Conservation (phyloP, 495 filamentous ascomycete species). For the Neurospora sp. region DNA sequence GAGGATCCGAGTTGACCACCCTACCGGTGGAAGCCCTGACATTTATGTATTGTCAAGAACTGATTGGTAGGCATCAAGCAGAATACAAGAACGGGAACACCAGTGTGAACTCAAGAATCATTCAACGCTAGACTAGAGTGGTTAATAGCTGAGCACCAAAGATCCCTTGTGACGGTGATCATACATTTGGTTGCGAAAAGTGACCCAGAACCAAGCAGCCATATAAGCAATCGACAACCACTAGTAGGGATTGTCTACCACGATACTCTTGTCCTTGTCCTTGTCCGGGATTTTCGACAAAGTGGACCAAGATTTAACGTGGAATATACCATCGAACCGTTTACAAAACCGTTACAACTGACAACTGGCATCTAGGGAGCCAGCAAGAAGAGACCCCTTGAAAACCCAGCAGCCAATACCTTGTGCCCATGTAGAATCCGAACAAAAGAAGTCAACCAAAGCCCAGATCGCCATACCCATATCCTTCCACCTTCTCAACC, state of each 20-base stretch:
- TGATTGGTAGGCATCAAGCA: not conserved
- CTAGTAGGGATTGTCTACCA: not conserved
- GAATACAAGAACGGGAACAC: not conserved
- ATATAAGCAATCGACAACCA: not conserved
- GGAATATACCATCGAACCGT: not conserved
- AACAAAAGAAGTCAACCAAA: not conserved
- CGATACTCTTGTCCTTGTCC: not conserved
- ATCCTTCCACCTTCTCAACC: not conserved
- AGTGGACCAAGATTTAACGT: not conserved
- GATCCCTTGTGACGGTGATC: not conserved
- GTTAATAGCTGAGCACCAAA: not conserved
- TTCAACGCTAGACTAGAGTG: not conserved
- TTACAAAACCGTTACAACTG: not conserved
- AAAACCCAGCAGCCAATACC: not conserved
- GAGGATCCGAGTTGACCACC: too few species aligned
- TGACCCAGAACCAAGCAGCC: not conserved
- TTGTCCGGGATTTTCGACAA: not conserved
- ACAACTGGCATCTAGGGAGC: not conserved
- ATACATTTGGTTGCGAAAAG: not conserved
- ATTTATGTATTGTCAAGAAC: too few species aligned
- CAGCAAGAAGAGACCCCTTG: not conserved
- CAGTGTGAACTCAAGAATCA: not conserved
- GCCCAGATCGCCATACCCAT: not conserved
- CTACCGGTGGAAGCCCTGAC: too few species aligned
- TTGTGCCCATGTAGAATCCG: not conserved